Evolutionary conservation across 2,329 filamentous ascomycete genomes (phyloP).

Genomic region (Boeremia exigua): DNA sequence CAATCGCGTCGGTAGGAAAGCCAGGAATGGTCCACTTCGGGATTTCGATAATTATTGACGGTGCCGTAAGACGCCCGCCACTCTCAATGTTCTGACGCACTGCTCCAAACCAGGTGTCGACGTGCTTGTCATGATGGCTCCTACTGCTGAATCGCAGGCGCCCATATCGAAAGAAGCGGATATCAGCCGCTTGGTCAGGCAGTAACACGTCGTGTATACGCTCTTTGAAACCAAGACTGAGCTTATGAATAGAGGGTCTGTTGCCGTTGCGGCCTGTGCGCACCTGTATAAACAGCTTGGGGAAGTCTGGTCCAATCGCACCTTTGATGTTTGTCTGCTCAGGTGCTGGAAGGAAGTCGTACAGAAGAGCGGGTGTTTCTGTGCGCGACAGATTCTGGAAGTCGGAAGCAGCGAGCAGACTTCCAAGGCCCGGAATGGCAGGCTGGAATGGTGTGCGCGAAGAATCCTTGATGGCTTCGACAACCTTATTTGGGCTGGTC

Average conservation of each 20-base stretch:
- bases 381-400: slow-evolving; percentile 14
- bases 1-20: slow-evolving; percentile 7
- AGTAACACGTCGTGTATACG: slow-evolving; percentile 38
- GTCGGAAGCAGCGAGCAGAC: slow-evolving; percentile 26
- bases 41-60: slow-evolving; percentile 33
- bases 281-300: slow-evolving; percentile 34
- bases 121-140: slow-evolving; percentile 15
- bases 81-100: slow-evolving; percentile 35
- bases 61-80: slow-evolving; percentile 38
- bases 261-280: slow-evolving; percentile 19
- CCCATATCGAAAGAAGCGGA: slow-evolving; percentile 33
- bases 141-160: slow-evolving; percentile 22
- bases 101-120: slow-evolving; percentile 25
- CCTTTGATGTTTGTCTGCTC: slow-evolving; percentile 13
- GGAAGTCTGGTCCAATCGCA: slow-evolving; percentile 24
- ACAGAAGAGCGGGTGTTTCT: slow-evolving; percentile 26
- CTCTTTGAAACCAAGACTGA: slow-evolving; percentile 31
- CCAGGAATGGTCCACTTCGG: slow-evolving; percentile 39
- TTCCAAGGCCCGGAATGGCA: slow-evolving; percentile 30
- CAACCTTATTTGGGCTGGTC: neutral
- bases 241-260: slow-evolving; percentile 24
- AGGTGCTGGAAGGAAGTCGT: slow-evolving; percentile 34
- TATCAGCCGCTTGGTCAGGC: slow-evolving; percentile 36
- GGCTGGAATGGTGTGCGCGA: slow-evolving; percentile 22
- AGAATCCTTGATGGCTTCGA: slow-evolving; percentile 3